Evolutionary conservation across 768 basidiomycete genomes (phyloP).

Genomic region (Kwoniella sp.): DNA sequence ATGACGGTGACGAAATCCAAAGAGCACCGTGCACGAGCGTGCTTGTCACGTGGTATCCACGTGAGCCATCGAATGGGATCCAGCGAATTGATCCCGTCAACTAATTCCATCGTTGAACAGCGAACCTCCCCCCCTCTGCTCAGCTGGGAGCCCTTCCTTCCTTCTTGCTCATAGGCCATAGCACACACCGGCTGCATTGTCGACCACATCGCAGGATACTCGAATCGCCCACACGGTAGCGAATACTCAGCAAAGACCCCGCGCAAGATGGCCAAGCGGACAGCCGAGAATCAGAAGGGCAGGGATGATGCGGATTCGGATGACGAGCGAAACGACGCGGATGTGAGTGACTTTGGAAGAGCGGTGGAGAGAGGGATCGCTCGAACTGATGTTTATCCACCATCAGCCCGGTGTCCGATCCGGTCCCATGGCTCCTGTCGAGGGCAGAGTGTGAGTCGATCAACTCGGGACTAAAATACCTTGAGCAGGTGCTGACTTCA

Average conservation of each 20-base stretch:
- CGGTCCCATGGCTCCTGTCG: slow-evolving; percentile 31
- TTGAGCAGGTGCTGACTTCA: no score
- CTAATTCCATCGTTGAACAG: no score
- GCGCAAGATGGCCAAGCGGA: slow-evolving; percentile 47
- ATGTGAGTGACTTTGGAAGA: slow-evolving; percentile 16
- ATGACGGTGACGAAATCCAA: no score
- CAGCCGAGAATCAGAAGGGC: slow-evolving; percentile 43
- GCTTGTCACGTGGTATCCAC: no score
- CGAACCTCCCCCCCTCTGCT: no score
- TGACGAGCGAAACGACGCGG: slow-evolving; percentile 27
- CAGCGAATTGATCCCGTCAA: no score
- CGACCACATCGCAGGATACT: neutral
- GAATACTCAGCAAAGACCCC: neutral
- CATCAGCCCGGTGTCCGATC: slow-evolving; percentile 25
- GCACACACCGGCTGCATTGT: no score
- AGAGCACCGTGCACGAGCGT: no score
- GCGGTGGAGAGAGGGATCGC: no score
- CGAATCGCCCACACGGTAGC: neutral
- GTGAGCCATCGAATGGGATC: no score
- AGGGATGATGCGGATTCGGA: slow-evolving; percentile 37
- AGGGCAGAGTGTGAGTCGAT: slow-evolving; percentile 39
- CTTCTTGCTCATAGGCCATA: neutral
- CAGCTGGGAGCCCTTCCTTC: no score
- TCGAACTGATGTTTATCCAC: neutral
- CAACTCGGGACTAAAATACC: neutral